A percentile compares a stretch with the other conserved stretches of the same genome.
phyloP scores from a whole-genome alignment of 768 basidiomycete species.

The Leccinellum rugosiceps region DNA sequence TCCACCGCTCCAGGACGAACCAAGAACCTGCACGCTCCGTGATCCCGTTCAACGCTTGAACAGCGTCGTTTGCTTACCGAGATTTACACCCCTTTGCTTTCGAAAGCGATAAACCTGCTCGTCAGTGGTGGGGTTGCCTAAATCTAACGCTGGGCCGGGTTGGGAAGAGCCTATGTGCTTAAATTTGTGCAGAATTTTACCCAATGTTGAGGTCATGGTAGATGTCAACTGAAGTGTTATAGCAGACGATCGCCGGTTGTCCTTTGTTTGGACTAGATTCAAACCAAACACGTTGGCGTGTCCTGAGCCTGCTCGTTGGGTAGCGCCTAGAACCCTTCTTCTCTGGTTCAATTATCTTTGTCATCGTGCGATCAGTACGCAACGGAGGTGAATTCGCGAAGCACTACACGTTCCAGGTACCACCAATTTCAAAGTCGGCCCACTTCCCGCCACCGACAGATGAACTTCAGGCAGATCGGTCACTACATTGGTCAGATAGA shows the following conservation, averaged over 20 bases:
- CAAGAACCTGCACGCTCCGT: conserved; percentile 51
- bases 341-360: not conserved
- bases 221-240: not conserved
- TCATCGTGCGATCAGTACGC: conserved; percentile 2
- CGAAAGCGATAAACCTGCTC: conserved; percentile 51
- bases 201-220: conserved; percentile 12
- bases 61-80: conserved; percentile 44
- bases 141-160: not conserved
- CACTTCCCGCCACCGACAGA: not conserved
- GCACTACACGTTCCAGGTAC: not conserved
- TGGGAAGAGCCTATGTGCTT: conserved; percentile 6
- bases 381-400: not conserved
- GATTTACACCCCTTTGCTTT: conserved; percentile 78
- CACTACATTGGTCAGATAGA: not conserved
- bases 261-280: conserved; percentile 14
- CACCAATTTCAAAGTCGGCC: conserved; percentile 9
- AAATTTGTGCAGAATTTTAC: conserved; percentile 16
- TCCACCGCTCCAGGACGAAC: conserved; percentile 82
- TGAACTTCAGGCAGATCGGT: not conserved
- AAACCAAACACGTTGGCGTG: conserved; percentile 12
- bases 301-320: not conserved
- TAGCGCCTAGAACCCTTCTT: not conserved
- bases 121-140: conserved; percentile 7
- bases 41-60: conserved; percentile 5
- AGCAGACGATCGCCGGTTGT: too few relatives aligned